Evolutionary conservation across 805 yeast species (phyloP), one percentile per base, ranked within the genome.

Genomic region (Gaillardinia entomophila): DNA sequence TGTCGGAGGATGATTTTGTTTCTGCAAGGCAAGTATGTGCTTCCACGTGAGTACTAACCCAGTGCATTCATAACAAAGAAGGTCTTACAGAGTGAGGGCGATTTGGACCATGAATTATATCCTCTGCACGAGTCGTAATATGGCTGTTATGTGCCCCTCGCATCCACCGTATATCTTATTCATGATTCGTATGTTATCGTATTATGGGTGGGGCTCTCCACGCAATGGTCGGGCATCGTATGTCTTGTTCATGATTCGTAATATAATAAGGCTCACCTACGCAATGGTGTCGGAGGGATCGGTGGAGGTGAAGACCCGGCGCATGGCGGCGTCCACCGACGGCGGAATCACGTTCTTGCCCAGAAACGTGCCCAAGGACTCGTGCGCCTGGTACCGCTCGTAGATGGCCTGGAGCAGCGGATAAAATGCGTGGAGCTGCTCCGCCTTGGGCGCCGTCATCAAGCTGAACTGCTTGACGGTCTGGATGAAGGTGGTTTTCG

Each of bases 231-330:
- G n/a, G n/a, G n/a, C n/a, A n/a, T n/a, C n/a, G n/a, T n/a, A n/a
- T n/a, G n/a, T n/a, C n/a, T n/a, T n/a, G n/a, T n/a, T n/a, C n/a
- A n/a, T n/a, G n/a, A n/a, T n/a, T n/a, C n/a, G n/a, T n/a, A n/a
- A n/a, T n/a, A n/a, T n/a, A n/a, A n/a, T n/a, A n/a, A n/a, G n/a
- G n/a, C n/a, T n/a, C n/a, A n/a, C n/a, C n/a, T n/a, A n/a, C n/a
- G n/a, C n/a, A n/a, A n/a, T n/a, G n/a, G n/a, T n/a, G n/a, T 73
- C 75, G 25, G 62, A 49, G 1, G 80, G 82, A 41, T 81, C 71
- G 3, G 52, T 57, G 7, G 78, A 61, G 2, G 62, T 60, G 34
- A 82, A 70, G 10, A 77, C 51, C 30, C 60, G 67, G 33, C 48
- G 58, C 54, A 81, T 52, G 12, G 74, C 63, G 12, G 44, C 50